Base-by-base conservation (phyloP, 2,329 filamentous ascomycete genomes). In the Aspergillus sp. region DNA sequence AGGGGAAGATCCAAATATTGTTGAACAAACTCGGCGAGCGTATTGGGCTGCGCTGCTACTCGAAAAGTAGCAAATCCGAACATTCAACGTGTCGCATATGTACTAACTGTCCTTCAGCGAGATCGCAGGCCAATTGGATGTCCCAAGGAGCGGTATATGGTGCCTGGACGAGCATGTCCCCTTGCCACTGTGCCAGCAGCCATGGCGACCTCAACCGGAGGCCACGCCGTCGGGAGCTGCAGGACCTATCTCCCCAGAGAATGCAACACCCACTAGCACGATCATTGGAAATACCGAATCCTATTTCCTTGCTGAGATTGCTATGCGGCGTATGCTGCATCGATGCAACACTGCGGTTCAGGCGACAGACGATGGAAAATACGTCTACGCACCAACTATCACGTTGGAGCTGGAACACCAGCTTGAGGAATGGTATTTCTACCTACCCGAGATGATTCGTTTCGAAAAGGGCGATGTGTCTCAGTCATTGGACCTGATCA, bases 241-340 rank as follows among this genome's bases (percentile, higher is more conserved):
- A 40, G 7, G 7, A 9, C 36, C 36, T 40, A n/a, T 6, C 7
- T 40, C 5, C 36, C 36, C 36, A 6, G 36, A 40, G 16, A 40
- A 5, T 40, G 9, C 41, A 36, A 25, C 31, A 32, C 47, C 46
- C 29, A 49, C 41, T 40, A 45, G 43, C 29, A 50, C 55, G 13
- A 56, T 63, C 53, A 21, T 45, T 14, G 25, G 9, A 40, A 17
- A 6, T n/a, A 40, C 45, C 13, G 45, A 40, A 41, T 56, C 60
- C 7, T 70, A 67, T 49, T 68, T 70, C 45, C 57, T 71, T 1
- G 64, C 68, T n/a, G 66, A 65, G 46, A 69, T 71, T 19, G 60
- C 67, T 11, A 71, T 70, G 66, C 51, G 67, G 10, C 59, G 65
- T 13, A 68, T 70, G 64, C 59, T 70, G 1, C 64, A 64, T 11